These are phyloP conservation scores for Metarhizium album DNA, from an alignment of 2,329 filamentous ascomycete species.

Conservation along the genomic window DNA sequence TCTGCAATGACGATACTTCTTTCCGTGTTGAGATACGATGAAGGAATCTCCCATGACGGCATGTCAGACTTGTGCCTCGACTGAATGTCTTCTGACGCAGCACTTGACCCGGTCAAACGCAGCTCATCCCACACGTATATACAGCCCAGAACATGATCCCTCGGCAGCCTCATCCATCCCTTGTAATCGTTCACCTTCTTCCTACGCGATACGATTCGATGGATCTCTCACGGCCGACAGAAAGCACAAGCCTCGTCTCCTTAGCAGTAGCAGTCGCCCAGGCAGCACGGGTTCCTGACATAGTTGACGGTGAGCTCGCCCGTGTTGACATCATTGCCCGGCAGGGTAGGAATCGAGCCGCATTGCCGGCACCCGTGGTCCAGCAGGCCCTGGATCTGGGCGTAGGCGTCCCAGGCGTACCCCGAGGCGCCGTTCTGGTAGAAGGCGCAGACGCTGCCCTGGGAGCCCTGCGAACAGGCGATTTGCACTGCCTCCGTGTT, in stretches of 20 bases:
- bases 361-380: slow-evolving; percentile 10
- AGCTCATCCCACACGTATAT: too few relatives aligned
- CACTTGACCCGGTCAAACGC: too few relatives aligned
- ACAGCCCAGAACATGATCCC: too few relatives aligned
- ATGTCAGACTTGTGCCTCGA: too few relatives aligned
- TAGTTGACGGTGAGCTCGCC: slow-evolving; percentile 12
- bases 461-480: slow-evolving; percentile 9
- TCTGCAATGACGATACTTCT: too few relatives aligned
- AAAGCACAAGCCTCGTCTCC: background rate
- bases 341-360: slow-evolving; percentile 10
- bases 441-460: slow-evolving; percentile 10
- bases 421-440: slow-evolving; percentile 11
- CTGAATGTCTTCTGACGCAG: too few relatives aligned
- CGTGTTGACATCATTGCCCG: slow-evolving; percentile 11
- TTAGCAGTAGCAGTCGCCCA: slow-evolving; percentile 9
- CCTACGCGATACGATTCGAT: too few relatives aligned
- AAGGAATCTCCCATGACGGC: too few relatives aligned
- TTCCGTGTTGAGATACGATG: too few relatives aligned
- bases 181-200: too few relatives aligned
- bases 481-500: slow-evolving; percentile 8
- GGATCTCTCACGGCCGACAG: too few relatives aligned
- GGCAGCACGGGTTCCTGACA: slow-evolving; percentile 9
- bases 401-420: slow-evolving; percentile 7
- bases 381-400: slow-evolving; percentile 7
- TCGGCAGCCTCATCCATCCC: too few relatives aligned